phyloP scores from a whole-genome alignment of 1,284 basidiomycete genomes.

The Cutaneotrichosporon mucoides region DNA sequence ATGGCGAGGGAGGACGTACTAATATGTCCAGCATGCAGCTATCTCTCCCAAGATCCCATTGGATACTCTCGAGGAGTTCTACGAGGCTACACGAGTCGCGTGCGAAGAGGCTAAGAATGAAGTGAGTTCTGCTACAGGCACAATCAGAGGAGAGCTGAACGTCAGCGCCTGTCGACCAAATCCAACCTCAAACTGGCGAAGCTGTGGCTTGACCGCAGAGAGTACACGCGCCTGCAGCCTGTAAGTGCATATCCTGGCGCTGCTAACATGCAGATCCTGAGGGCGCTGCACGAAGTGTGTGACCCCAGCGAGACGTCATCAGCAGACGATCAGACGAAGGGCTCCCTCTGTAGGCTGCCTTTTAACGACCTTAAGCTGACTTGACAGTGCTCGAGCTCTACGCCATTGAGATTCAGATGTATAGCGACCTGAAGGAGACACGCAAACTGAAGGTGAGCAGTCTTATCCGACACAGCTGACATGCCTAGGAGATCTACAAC shows the following conservation, averaged over 20 bases:
- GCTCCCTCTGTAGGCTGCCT: too few relatives aligned
- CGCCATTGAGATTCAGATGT: slow-evolving; percentile 99
- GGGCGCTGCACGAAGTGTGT: slow-evolving; percentile 52
- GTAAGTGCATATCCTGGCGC: slow-evolving; percentile 51
- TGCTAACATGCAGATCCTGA: slow-evolving; percentile 44
- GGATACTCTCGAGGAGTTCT: slow-evolving; percentile 87
- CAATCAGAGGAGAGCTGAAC: neutral
- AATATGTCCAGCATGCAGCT: slow-evolving; percentile 35
- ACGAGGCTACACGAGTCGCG: slow-evolving; percentile 85
- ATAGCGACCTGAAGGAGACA: slow-evolving; percentile 90
- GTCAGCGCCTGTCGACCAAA: slow-evolving; percentile 88
- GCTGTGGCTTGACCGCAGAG: slow-evolving; percentile 91
- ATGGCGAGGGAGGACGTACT: too few relatives aligned
- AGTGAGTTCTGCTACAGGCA: slow-evolving; percentile 52
- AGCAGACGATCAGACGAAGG: slow-evolving; percentile 50
- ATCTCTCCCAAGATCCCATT: slow-evolving; percentile 63
- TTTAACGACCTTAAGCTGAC: too few relatives aligned
- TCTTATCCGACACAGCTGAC: neutral
- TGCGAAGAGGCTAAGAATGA: slow-evolving; percentile 94
- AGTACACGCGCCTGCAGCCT: slow-evolving; percentile 77
- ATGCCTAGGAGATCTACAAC: slow-evolving; percentile 84
- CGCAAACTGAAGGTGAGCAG: slow-evolving; percentile 80
- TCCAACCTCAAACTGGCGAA: slow-evolving; percentile 97
- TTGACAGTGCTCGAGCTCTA: slow-evolving; percentile 82
- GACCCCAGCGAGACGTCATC: slow-evolving; percentile 40